Evolutionary conservation across 257 asterid species (phyloP).

Genomic region (Voacanga thouarsii): DNA sequence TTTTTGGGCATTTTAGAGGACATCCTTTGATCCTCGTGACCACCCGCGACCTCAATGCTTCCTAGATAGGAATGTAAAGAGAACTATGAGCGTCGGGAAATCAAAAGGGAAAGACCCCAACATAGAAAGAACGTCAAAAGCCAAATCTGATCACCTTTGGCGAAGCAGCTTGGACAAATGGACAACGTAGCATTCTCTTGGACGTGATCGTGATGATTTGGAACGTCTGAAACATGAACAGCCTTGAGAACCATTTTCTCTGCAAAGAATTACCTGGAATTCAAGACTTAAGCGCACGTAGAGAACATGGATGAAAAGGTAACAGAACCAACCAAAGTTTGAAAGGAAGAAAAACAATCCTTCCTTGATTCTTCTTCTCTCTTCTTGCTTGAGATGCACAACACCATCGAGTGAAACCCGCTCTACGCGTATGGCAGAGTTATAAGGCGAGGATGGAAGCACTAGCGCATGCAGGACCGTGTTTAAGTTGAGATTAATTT

Average conservation of each 20-base stretch:
- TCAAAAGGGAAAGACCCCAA: not conserved
- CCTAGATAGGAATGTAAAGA: slow-evolving; percentile 14
- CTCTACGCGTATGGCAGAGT: not conserved
- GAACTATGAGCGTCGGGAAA: not conserved
- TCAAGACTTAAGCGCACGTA: not conserved
- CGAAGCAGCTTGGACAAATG: slow-evolving; percentile 41
- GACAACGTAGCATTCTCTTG: slow-evolving; percentile 52
- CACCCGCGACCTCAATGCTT: slow-evolving; percentile 32
- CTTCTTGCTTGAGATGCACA: not conserved
- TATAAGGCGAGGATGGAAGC: not conserved
- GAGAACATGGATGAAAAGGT: not conserved
- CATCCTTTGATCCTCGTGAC: not conserved
- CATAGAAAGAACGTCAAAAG: not conserved
- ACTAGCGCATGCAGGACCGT: too few relatives aligned
- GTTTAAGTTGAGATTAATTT: too few relatives aligned
- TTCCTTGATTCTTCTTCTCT: not conserved
- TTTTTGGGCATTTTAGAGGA: slow-evolving; percentile 21
- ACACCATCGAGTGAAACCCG: not conserved
- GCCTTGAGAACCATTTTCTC: slow-evolving; percentile 71
- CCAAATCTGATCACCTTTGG: slow-evolving; percentile 33
- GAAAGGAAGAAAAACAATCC: not conserved
- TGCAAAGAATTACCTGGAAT: not conserved
- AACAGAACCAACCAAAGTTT: not conserved
- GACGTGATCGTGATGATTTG: slow-evolving; percentile 64
- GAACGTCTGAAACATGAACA: slow-evolving; percentile 79